These are phyloP conservation scores for Xylaria grammica DNA, from an alignment of 495 filamentous ascomycete species.

Conservation along the genomic window DNA sequence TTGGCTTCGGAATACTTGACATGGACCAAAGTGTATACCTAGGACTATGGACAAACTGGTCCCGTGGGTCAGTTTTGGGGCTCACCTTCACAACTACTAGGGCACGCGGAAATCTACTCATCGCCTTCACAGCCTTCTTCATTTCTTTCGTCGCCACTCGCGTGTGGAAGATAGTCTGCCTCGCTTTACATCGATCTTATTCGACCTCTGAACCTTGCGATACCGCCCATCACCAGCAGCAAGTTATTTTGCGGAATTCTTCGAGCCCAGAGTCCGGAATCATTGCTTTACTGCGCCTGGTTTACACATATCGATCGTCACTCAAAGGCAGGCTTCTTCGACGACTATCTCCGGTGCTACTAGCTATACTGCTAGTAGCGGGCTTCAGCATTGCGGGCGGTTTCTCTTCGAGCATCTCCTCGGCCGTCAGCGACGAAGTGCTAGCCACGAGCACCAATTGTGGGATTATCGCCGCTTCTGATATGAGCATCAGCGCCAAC, in stretches of 20 bases:
- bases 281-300: conserved; percentile 18
- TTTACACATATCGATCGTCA: neutral
- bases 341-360: neutral
- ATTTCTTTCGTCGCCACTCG: conserved; percentile 20
- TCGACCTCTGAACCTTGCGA: conserved; percentile 18
- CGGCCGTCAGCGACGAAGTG: neutral
- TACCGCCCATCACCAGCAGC: conserved; percentile 26
- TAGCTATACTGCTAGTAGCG: neutral
- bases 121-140: conserved; percentile 33
- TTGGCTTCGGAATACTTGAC: too few species aligned
- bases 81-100: conserved; percentile 29
- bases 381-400: neutral
- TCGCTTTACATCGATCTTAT: conserved; percentile 21
- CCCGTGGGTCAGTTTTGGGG: conserved; percentile 27
- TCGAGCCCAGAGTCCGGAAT: conserved; percentile 6
- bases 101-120: conserved; percentile 27
- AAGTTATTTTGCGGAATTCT: conserved; percentile 29
- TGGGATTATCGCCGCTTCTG: too few species aligned
- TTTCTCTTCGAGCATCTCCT: neutral
- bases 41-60: conserved; percentile 36
- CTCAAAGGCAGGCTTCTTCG: conserved; percentile 1
- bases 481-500: too few species aligned
- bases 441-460: neutral
- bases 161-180: conserved; percentile 28
- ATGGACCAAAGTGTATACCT: conserved; percentile 21